Base-by-base conservation (phyloP, 2,329 filamentous ascomycete species). In the Ophiocordyceps camponoti-saundersi region DNA sequence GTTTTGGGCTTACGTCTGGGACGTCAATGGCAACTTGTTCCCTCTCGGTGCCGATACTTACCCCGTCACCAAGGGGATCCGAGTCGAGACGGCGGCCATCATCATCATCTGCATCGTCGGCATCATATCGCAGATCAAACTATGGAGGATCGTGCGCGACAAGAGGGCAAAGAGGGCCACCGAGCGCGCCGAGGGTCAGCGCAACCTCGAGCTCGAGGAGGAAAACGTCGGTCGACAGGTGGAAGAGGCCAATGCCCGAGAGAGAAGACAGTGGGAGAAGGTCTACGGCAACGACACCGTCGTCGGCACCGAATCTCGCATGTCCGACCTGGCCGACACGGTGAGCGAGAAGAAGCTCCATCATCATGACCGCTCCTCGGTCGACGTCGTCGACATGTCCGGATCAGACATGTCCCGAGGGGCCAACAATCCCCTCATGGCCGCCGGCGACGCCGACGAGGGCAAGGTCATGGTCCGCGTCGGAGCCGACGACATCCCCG, bases 1-100 rank as follows among this genome's bases (percentile, higher is more conserved):
- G 61, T 95, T 95, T 54, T 96, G 90, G 90, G 74, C 86, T 6
- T 96, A 93, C 60, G 72, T 94, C 36, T 96, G 90, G 90, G 68
- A 68, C 43, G 64, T 96, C 39, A 95, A 95, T 60, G 69, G 79
- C 41, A 72, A 83, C 45, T 67, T 88, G 1, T 96, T 96, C 56
- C 89, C 89, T 0, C 65, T 87, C 2, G 75, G 77, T 36, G 82
- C 83, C 1, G 70, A 72, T 44, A 87, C 84, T 0, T 96, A 94
- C 59, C 90, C 90, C 0, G 67, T 95, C 13, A 95, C 87, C 0
- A 83, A 80, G 54, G 86, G 85, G 2, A 92, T 95, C 48, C 78
- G 79, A 39, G 89, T 92, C 15, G 90, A 96, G 60, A 76, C 87
- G 29, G 88, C 86, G 0, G 75, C 77, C 1, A 83, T 84, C 22